These are phyloP conservation scores for Rhodosporidiobolus sp. DNA, from an alignment of 768 basidiomycete genomes.

Conservation along the genomic window DNA sequence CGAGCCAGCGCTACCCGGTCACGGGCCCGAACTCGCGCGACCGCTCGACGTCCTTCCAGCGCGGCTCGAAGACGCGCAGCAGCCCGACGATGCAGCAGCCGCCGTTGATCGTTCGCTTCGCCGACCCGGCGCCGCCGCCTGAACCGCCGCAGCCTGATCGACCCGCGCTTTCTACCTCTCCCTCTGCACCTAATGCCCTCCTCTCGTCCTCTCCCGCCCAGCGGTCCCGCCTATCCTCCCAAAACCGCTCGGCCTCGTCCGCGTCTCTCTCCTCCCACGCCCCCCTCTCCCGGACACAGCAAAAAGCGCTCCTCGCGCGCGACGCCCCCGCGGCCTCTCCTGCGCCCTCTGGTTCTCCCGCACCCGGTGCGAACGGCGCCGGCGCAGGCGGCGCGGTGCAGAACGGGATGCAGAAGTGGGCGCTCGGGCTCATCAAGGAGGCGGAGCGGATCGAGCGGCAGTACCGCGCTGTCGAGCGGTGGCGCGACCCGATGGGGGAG, in stretches of 20 bases:
- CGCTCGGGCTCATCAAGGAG: constrained; percentile 34
- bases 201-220: not conserved
- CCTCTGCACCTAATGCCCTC: not conserved
- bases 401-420: constrained; percentile 38
- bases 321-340: constrained; percentile 24
- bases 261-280: constrained; percentile 9
- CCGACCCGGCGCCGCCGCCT: constrained; percentile 16
- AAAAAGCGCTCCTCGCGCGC: constrained; percentile 38
- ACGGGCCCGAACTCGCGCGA: not conserved
- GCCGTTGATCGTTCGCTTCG: constrained; percentile 33
- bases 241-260: constrained; percentile 20
- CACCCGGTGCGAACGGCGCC: no score
- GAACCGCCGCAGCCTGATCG: not conserved
- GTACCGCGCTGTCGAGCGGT: constrained; percentile 33
- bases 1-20: not conserved
- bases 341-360: not conserved
- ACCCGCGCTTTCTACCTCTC: not conserved
- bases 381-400: not conserved
- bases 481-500: constrained; percentile 39
- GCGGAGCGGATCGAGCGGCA: constrained; percentile 39
- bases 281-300: constrained; percentile 38
- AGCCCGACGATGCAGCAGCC: constrained; percentile 15
- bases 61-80: not conserved
- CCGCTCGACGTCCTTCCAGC: not conserved
- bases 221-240: not conserved